Evolutionary conservation across 1,139 yeast species (phyloP).

Genomic region (Taphrina populina): DNA sequence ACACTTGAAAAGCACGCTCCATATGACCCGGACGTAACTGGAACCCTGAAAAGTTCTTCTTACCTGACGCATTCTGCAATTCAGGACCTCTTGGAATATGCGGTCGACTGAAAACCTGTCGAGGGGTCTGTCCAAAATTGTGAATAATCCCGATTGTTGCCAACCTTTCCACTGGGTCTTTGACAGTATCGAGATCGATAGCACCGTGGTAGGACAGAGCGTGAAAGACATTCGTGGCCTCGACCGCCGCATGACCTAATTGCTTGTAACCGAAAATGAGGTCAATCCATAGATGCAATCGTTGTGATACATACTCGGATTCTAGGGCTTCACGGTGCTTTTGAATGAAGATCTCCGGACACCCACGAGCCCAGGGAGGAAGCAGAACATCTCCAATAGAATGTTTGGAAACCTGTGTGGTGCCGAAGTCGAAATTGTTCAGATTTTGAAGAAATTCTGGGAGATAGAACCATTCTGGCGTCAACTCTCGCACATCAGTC

Average conservation of each 20-base stretch:
- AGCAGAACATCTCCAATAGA: conserved; percentile 59
- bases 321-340: conserved; percentile 80
- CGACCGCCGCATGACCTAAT: conserved; percentile 64
- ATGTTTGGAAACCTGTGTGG: conserved; percentile 58
- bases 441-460: conserved; percentile 71
- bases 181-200: conserved; percentile 66
- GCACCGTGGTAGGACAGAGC: conserved; percentile 81
- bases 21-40: background rate
- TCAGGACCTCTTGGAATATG: conserved; percentile 56
- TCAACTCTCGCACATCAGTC: conserved; percentile 80
- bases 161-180: conserved; percentile 67
- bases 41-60: background rate
- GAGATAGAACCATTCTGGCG: conserved; percentile 77
- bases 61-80: background rate
- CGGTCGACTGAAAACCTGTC: conserved; percentile 62
- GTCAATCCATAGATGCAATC: conserved; percentile 80
- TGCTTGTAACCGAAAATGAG: conserved; percentile 77
- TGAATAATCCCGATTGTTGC: conserved; percentile 81
- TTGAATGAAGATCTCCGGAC: conserved; percentile 66
- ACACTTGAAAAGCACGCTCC: background rate
- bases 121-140: conserved; percentile 87
- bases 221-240: conserved; percentile 71
- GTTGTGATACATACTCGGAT: conserved; percentile 71
- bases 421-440: conserved; percentile 67
- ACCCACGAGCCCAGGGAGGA: conserved; percentile 81